Evolutionary conservation across 306 rosid species (phyloP), one percentile per base, ranked within the genome.

Genomic region (Vigna trinervia): DNA sequence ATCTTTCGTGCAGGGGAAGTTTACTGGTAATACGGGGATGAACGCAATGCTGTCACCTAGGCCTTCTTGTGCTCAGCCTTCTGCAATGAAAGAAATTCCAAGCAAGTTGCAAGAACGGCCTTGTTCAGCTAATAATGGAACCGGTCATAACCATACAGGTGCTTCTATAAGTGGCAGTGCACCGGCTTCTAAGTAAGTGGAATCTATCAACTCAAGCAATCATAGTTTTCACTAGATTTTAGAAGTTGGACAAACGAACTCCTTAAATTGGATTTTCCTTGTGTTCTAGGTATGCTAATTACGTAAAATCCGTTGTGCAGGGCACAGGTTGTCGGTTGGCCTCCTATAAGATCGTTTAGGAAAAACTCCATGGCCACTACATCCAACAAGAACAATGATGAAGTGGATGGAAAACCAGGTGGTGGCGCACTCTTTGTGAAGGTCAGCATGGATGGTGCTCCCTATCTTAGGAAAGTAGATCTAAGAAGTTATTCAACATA

Each of bases 401-500:
- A 92, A 80, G 97, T 94, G 38, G 96, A 94, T 78, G 96, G 97
- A 73, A 94, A 92, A 80, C 93, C 97, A 2, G 91, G 95, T 67
- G 86, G 84, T 15, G 80, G 89, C 12, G 89, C 97, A 34, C 92
- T 92, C 78, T 95, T 92, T 83, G 90, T 95, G 81, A 95, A 95
- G 87, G 97, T 95, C 78, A 92, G 97, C 89, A 95, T 95, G 97
- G 99, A 95, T 78, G 99, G 99, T 57, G 99, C 99, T 80, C 99
- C 99, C 45, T 92, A 95, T 89, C 82, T 92, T 79, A 86, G 99
- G 86, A 95, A 95, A 86, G 99, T 92, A 9, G 97, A 92, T 86
- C 97, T 95, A 79, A 88, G 97, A 81, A 88, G 78, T 46, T 95
- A 92, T 73, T 56, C 89, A 19, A 80, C 96, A 14, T 95, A 92